Base-by-base conservation (phyloP, 2,329 filamentous ascomycete genomes). In the Diaporthe citri region DNA sequence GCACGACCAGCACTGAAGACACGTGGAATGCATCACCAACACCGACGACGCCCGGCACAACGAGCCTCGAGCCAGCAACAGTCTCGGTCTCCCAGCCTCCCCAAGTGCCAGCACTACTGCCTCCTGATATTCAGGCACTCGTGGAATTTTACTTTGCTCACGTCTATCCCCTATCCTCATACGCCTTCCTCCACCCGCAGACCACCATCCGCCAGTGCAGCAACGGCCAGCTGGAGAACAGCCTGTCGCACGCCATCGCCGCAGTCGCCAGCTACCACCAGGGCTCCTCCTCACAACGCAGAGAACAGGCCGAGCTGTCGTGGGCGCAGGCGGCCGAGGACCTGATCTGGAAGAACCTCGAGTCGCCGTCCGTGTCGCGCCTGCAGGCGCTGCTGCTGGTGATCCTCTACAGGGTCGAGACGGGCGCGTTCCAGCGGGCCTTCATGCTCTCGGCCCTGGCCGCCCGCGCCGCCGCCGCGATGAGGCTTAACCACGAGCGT, bases 401-500 rank as follows among this genome's bases (percentile, higher is more conserved):
- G 74, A 85, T 87, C 72, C 85, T 86, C 76, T 86, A 87, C 72
- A 83, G 84, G 52, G 85, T 86, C 55, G 82, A 87, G 28, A 84
- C 83, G 13, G 86, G 86, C 55, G 82, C 80, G 15, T 87, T 86
- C 36, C 83, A 85, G 71, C 84, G 84, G 75, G 86, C 86, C 12
- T 87, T 87, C 67, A 85, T 87, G 82, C 82, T 87, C 5, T 80
- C 85, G 8, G 83, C 84, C 72, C 81, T 87, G 34, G 86, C 85
- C 15, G 86, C 85, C 2, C 80, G 86, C 15, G 86, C 83, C 59
- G 85, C 85, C 25, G 82, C 83, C 5, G 86, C 86, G 2, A 80
- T 87, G 55, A 81, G 85, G 17, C 81, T 87, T 36, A 86, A 86
- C 74, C 82, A 87, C 76, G 85, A 87, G 71, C 82, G 82, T 48